A percentile compares a stretch with the other conserved stretches of the same genome.
phyloP scores from a whole-genome alignment of 345 rosid genomes.

The Litchi chinensis region DNA sequence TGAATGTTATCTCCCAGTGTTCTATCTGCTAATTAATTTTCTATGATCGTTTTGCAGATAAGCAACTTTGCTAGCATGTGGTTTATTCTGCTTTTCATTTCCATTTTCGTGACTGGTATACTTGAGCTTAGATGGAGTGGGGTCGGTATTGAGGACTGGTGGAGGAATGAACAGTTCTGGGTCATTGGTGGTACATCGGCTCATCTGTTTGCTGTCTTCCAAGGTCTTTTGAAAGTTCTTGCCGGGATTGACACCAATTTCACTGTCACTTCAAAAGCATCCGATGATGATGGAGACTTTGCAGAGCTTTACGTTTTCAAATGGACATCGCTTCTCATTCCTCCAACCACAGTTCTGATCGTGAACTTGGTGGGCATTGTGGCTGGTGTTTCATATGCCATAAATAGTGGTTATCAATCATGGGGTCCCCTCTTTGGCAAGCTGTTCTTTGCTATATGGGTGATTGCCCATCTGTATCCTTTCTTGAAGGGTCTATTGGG shows the following conservation, averaged over 20 bases:
- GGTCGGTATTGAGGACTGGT: constrained; percentile 94
- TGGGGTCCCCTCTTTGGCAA: constrained; percentile 99
- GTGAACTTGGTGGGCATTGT: constrained; percentile 95
- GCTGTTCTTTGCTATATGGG: constrained; percentile 98
- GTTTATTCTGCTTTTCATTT: constrained; percentile 93
- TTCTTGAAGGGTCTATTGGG: constrained; percentile 97
- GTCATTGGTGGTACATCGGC: constrained; percentile 99
- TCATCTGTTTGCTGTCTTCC: constrained; percentile 98
- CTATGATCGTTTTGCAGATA: constrained; percentile 57
- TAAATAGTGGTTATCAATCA: constrained; percentile 97
- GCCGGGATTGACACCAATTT: constrained; percentile 98
- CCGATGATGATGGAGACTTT: constrained; percentile 92
- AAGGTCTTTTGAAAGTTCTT: constrained; percentile 93
- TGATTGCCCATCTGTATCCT: constrained; percentile 94
- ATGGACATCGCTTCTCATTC: constrained; percentile 99
- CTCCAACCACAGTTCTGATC: constrained; percentile 90
- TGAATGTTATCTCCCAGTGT: not conserved
- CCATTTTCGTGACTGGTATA: constrained; percentile 86
- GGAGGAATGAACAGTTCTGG: constrained; percentile 99
- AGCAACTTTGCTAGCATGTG: constrained; percentile 97
- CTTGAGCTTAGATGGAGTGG: constrained; percentile 98
- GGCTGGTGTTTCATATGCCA: constrained; percentile 94
- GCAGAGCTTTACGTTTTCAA: constrained; percentile 96
- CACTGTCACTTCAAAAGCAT: constrained; percentile 95
- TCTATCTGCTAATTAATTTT: constrained; percentile 10